Evolutionary conservation across 2,329 filamentous ascomycete genomes (phyloP).

Genomic region (Aureobasidium uvarum): DNA sequence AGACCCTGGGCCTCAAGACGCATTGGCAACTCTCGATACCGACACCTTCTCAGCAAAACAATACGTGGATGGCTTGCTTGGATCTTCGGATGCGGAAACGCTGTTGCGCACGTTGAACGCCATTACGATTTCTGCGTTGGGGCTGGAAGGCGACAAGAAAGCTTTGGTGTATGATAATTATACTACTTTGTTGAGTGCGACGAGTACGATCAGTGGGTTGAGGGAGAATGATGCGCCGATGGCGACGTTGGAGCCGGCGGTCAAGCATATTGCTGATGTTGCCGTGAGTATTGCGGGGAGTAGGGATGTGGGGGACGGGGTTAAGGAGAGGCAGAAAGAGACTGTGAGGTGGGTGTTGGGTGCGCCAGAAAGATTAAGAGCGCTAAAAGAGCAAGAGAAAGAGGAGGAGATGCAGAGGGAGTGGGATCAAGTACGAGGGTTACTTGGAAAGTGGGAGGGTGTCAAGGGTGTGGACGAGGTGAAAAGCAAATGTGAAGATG

Average conservation of each 20-base stretch:
- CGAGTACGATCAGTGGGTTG: conserved; percentile 89
- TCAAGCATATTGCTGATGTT: conserved; percentile 70
- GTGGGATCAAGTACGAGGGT: conserved; percentile 44
- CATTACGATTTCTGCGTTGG: conserved; percentile 38
- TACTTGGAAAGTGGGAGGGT: conserved; percentile 47
- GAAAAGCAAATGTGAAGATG: conserved; percentile 40
- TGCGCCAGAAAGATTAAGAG: conserved; percentile 59
- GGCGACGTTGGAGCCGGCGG: conserved; percentile 69
- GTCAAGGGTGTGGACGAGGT: conserved; percentile 46
- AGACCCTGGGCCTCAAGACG: neutral
- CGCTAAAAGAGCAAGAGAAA: conserved; percentile 59
- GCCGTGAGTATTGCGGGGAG: conserved; percentile 43
- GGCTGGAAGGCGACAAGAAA: conserved; percentile 93
- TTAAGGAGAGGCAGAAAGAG: conserved; percentile 49
- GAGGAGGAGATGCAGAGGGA: conserved; percentile 58
- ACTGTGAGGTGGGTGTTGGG: conserved; percentile 63
- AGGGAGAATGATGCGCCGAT: conserved; percentile 73
- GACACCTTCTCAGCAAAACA: conserved; percentile 67
- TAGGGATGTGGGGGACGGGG: conserved; percentile 36
- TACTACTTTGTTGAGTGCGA: conserved; percentile 92
- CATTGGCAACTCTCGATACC: conserved; percentile 4
- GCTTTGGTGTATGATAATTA: conserved; percentile 98
- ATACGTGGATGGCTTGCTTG: conserved; percentile 62
- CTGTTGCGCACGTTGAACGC: neutral
- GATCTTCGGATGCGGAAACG: neutral